Conservation (phyloP, 345 rosid genomes). For the Linum tenue region DNA sequence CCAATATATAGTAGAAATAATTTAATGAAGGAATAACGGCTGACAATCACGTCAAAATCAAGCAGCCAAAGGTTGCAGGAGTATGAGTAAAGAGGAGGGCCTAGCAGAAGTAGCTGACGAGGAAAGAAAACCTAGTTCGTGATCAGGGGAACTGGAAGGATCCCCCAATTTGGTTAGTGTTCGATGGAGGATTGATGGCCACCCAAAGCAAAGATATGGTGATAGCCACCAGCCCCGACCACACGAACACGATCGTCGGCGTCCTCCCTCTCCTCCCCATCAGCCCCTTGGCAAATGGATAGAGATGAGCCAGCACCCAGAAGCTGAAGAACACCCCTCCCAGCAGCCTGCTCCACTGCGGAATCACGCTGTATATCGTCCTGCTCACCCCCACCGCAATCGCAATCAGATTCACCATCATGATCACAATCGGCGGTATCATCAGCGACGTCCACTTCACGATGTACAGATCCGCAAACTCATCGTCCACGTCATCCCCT, state of each 20-base stretch:
- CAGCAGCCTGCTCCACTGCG: slow-evolving; percentile 75
- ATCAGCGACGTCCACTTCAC: slow-evolving; percentile 84
- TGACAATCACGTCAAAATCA: not conserved
- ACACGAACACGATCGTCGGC: slow-evolving; percentile 89
- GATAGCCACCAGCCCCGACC: slow-evolving; percentile 94
- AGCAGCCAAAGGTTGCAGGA: not conserved
- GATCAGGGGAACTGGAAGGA: slow-evolving; percentile 76
- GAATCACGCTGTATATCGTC: slow-evolving; percentile 72
- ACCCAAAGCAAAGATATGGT: slow-evolving; percentile 97
- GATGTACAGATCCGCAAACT: slow-evolving; percentile 77
- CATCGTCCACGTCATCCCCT: slow-evolving; percentile 87
- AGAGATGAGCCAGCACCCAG: slow-evolving; percentile 97
- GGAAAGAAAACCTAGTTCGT: too few species aligned
- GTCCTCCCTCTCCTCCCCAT: slow-evolving; percentile 98
- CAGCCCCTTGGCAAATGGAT: slow-evolving; percentile 91
- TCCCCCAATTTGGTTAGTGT: slow-evolving; percentile 67
- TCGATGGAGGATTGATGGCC: slow-evolving; percentile 81
- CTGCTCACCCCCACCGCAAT: slow-evolving; percentile 92
- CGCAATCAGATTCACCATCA: slow-evolving; percentile 83
- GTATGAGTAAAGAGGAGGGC: not conserved
- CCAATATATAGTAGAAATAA: slow-evolving; percentile 12
- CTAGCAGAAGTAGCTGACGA: not conserved
- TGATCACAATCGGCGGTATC: slow-evolving; percentile 88
- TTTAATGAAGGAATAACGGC: slow-evolving; percentile 17
- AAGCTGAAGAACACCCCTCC: slow-evolving; percentile 98